Percentiles rank a stretch among this genome's conserved stretches.
phyloP scores from a whole-genome alignment of 1,284 basidiomycete species.

The Sporisorium scitamineum region DNA sequence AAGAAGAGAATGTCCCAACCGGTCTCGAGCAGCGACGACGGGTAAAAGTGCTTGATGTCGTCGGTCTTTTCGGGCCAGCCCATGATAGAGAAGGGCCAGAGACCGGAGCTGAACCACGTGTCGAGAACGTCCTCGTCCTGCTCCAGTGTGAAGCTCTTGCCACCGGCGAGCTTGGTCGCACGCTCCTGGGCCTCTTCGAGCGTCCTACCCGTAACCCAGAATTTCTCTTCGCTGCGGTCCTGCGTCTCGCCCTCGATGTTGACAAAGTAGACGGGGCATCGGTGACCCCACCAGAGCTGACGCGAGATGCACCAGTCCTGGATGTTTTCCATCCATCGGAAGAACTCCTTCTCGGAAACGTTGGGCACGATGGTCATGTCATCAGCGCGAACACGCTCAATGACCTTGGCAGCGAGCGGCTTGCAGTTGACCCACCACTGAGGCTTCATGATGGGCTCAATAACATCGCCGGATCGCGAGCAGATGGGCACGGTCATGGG shows the following conservation, averaged over 20 bases:
- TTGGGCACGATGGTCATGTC: constrained; percentile 79
- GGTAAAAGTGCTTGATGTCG: constrained; percentile 78
- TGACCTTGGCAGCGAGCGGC: constrained; percentile 79
- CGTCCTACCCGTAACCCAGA: constrained; percentile 87
- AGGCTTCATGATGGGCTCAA: constrained; percentile 95
- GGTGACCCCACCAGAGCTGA: constrained; percentile 99
- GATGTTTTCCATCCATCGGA: constrained; percentile 93
- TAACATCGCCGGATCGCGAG: constrained; percentile 80
- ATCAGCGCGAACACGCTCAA: constrained; percentile 79
- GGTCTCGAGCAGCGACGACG: constrained; percentile 89
- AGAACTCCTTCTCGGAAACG: constrained; percentile 92
- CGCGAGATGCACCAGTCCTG: constrained; percentile 99
- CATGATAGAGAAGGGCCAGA: constrained; percentile 98
- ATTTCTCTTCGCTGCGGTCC: constrained; percentile 71
- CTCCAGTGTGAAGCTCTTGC: constrained; percentile 79
- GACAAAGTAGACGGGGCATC: constrained; percentile 94
- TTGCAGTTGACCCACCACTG: constrained; percentile 99
- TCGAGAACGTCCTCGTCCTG: constrained; percentile 99
- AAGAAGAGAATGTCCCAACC: constrained; percentile 99
- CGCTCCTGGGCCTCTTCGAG: constrained; percentile 83
- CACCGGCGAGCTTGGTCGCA: constrained; percentile 80
- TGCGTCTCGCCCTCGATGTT: constrained; percentile 82
- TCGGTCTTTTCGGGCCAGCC: constrained; percentile 84
- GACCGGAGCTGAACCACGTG: constrained; percentile 98
- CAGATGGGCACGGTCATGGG: constrained; percentile 69